A percentile compares a stretch with the other conserved stretches of the same genome.
phyloP scores from a whole-genome alignment of 345 rosid species.

The Bruguiera parviflora region DNA sequence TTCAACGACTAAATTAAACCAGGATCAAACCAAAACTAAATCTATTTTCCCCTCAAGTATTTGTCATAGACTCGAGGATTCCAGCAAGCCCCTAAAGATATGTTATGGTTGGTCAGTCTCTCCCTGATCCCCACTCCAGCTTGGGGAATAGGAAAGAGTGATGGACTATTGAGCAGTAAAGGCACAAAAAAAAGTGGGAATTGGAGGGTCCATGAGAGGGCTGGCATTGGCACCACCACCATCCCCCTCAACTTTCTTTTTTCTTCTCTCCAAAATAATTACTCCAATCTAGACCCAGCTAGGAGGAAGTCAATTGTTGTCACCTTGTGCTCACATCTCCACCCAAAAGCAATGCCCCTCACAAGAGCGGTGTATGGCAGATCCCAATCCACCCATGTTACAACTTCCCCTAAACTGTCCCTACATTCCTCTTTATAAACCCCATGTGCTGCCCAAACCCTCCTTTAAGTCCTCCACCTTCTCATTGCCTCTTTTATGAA shows the following conservation, averaged over 20 bases:
- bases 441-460: constrained; percentile 2
- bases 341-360: constrained; percentile 22
- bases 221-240: constrained; percentile 20
- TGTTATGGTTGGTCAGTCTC: constrained; percentile 27
- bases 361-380: constrained; percentile 31
- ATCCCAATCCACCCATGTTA: constrained; percentile 35
- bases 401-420: constrained; percentile 20
- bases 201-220: constrained; percentile 21
- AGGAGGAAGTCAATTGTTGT: constrained; percentile 20
- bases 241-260: constrained; percentile 2
- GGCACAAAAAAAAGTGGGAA: constrained; percentile 17
- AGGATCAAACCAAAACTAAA: too few relatives aligned
- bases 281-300: neutral
- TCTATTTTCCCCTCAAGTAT: neutral
- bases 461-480: too few relatives aligned
- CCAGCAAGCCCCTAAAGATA: constrained; percentile 8
- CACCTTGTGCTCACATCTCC: neutral
- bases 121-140: constrained; percentile 17
- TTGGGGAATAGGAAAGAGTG: constrained; percentile 12
- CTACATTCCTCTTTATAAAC: constrained; percentile 17
- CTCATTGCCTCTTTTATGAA: too few relatives aligned
- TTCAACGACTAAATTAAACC: constrained; percentile 11
- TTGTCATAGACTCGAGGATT: constrained; percentile 3
- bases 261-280: too few relatives aligned
- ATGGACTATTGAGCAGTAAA: constrained; percentile 10